A percentile compares a stretch with the other conserved stretches of the same genome.
Evolutionary conservation across 805 yeast species (phyloP).

Genomic region (Candida krabiensis): DNA sequence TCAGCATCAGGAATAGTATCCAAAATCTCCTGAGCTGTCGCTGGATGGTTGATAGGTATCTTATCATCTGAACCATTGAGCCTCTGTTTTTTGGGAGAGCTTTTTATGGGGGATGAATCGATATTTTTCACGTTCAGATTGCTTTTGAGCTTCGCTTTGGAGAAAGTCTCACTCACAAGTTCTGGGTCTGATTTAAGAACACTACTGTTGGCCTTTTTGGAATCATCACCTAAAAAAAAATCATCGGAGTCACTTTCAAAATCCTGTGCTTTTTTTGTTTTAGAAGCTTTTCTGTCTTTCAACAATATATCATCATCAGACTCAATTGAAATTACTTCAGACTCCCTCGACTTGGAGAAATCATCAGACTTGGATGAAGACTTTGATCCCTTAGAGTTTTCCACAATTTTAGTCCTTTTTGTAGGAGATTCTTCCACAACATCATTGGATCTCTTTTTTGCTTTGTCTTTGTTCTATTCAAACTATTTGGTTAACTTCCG

Average conservation of each 20-base stretch:
- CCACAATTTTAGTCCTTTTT: conserved; percentile 9
- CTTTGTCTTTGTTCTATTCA: conserved; percentile 6
- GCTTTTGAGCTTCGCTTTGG: neutral
- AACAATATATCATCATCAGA: conserved; percentile 11
- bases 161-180: neutral
- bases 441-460: conserved; percentile 5
- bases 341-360: neutral
- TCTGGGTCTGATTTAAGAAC: neutral
- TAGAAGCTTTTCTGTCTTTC: neutral
- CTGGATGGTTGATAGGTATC: conserved; percentile 4
- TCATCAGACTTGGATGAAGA: neutral
- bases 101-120: neutral
- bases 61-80: conserved; percentile 6
- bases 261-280: neutral
- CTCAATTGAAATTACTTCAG: conserved; percentile 7
- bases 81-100: conserved; percentile 1
- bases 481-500: neutral
- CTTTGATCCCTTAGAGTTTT: neutral
- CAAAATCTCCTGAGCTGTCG: conserved; percentile 55
- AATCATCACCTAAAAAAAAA: neutral
- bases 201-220: neutral
- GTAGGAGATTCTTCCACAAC: neutral
- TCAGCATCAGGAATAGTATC: conserved; percentile 73
- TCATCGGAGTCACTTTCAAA: neutral
- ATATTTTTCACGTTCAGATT: neutral